phyloP scores from a whole-genome alignment of 192 early-diverging fungal species.

The Diversispora epigaea region DNA sequence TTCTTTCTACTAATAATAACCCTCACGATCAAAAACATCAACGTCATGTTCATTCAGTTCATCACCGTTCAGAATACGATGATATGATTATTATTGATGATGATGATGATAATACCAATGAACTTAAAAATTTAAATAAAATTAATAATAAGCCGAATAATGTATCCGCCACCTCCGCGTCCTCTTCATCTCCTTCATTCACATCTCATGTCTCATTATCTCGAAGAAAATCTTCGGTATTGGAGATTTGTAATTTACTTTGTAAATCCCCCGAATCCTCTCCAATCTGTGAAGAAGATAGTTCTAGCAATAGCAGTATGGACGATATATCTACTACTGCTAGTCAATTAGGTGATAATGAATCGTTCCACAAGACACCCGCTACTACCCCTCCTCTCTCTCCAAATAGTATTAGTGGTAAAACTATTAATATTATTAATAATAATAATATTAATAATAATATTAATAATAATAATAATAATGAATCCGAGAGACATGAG shows the following conservation, averaged over 20 bases:
- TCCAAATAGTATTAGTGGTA: not conserved
- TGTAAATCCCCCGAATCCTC: conserved; percentile 1
- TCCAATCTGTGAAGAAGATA: not conserved
- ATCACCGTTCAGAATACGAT: not conserved
- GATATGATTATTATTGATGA: not conserved
- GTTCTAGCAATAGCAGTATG: conserved; percentile 8
- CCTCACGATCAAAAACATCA: not conserved
- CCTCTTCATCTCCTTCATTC: not conserved
- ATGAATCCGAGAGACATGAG: not conserved
- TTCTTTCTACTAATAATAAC: not conserved
- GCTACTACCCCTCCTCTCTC: conserved; percentile 12
- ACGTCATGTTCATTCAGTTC: not conserved
- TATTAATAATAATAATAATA: not conserved
- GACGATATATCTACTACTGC: not conserved
- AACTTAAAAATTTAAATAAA: not conserved
- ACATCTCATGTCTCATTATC: not conserved
- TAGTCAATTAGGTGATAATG: conserved; percentile 14
- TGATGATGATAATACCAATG: not conserved
- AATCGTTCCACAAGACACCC: conserved; percentile 17
- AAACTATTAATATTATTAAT: too few species aligned
- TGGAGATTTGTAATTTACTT: conserved; percentile 12
- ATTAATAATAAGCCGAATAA: not conserved
- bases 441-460: too few species aligned
- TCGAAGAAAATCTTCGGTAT: conserved; percentile 21
- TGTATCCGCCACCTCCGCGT: not conserved